Percentiles rank a stretch among this genome's conserved stretches.
Evolutionary conservation across 768 basidiomycete genomes (phyloP).

Genomic region (Sarcomyxa edulis): DNA sequence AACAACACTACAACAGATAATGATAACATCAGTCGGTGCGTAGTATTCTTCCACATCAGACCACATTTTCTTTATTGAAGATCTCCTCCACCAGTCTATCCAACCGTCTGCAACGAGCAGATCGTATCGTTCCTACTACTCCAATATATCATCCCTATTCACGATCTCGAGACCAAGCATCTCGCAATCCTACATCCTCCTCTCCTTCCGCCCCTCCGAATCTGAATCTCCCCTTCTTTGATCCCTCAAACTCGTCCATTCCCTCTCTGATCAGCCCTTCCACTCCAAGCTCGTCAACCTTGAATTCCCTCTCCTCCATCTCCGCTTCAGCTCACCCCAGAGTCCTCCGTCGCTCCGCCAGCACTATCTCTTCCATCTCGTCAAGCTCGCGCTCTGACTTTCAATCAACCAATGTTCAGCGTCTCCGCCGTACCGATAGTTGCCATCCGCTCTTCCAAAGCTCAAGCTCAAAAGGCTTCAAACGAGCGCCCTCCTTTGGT

Average conservation of each 20-base stretch:
- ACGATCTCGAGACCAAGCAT: constrained; percentile 29
- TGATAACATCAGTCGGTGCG: constrained; percentile 59
- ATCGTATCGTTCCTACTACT: constrained; percentile 46
- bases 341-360: constrained; percentile 37
- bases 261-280: constrained; percentile 47
- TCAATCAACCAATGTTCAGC: too few relatives aligned
- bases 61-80: constrained; percentile 9
- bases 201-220: constrained; percentile 38
- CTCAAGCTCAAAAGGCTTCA: constrained; percentile 17
- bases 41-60: constrained; percentile 8
- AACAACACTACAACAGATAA: constrained; percentile 43
- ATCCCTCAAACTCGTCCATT: constrained; percentile 26
- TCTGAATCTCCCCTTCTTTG: constrained; percentile 1
- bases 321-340: constrained; percentile 34
- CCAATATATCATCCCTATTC: constrained; percentile 57
- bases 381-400: constrained; percentile 29
- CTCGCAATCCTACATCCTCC: constrained; percentile 25
- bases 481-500: constrained; percentile 61
- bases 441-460: too few relatives aligned
- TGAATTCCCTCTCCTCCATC: constrained; percentile 41
- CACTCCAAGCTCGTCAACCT: constrained; percentile 61
- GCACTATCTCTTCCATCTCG: constrained; percentile 27
- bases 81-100: constrained; percentile 43
- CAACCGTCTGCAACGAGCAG: constrained; percentile 60
- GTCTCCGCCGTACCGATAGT: too few relatives aligned